These are phyloP conservation scores for Fusarium piperis DNA, from an alignment of 2,329 filamentous ascomycete genomes.

Conservation along the genomic window DNA sequence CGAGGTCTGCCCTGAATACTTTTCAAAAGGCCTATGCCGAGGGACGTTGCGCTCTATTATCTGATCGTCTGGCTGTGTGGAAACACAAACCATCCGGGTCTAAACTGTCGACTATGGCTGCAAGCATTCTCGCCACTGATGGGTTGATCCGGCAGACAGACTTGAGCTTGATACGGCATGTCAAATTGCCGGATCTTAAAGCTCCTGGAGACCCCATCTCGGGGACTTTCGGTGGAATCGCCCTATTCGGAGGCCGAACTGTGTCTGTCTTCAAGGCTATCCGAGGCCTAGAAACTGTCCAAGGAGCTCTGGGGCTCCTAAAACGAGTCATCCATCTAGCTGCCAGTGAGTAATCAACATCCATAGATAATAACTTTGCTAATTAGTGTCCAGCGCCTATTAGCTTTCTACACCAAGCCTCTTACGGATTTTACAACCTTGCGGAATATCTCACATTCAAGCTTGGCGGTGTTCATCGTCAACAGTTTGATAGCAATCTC, in stretches of 20 bases:
- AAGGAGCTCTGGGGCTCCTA: not conserved
- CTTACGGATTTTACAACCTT: not conserved
- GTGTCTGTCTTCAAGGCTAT: not conserved
- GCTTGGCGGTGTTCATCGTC: not conserved
- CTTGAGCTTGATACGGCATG: not conserved
- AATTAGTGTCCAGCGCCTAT: not conserved
- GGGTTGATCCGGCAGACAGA: not conserved
- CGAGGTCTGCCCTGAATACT: not conserved
- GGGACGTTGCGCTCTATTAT: not conserved
- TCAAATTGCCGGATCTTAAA: not conserved
- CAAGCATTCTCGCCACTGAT: not conserved
- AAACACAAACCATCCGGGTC: not conserved
- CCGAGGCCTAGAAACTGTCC: not conserved
- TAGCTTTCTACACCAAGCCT: not conserved
- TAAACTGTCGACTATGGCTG: not conserved
- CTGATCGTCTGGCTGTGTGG: not conserved
- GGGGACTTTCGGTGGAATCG: not conserved
- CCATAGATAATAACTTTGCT: not conserved
- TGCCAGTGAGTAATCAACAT: not conserved
- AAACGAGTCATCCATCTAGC: not conserved
- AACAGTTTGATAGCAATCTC: not conserved
- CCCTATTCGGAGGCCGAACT: not conserved
- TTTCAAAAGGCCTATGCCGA: not conserved
- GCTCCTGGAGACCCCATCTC: not conserved
- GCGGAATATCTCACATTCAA: not conserved